Percentiles rank a stretch among this genome's conserved stretches.
These are phyloP conservation scores for Coemansia sp. DNA, from an alignment of 192 early-diverging fungal species.

Conservation along the genomic window DNA sequence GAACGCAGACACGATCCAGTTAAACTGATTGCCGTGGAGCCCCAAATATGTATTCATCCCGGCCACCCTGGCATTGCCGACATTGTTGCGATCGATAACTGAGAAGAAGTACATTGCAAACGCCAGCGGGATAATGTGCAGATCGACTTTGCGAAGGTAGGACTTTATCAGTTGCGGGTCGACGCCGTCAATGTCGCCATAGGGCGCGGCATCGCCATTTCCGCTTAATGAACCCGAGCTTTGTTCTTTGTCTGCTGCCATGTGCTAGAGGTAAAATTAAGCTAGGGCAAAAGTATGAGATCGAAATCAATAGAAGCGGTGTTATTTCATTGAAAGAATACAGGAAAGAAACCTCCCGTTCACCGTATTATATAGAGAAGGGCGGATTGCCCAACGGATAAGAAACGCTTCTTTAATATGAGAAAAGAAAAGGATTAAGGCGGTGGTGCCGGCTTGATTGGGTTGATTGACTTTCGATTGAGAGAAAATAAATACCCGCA, in stretches of 20 bases:
- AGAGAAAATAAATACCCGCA: too few species aligned
- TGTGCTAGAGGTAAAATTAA: background rate
- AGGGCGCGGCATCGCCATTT: background rate
- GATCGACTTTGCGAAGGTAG: slow-evolving; percentile 59
- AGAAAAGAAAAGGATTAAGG: background rate
- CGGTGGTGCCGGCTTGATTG: too few species aligned
- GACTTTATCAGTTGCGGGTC: slow-evolving; percentile 23
- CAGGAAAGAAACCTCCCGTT: background rate
- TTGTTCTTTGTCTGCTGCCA: slow-evolving; percentile 1
- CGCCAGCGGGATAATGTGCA: slow-evolving; percentile 59
- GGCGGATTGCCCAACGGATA: too few species aligned
- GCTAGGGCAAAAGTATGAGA: background rate
- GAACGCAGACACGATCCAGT: slow-evolving; percentile 61
- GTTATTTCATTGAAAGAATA: too few species aligned
- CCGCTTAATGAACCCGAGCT: background rate
- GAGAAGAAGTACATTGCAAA: slow-evolving; percentile 55
- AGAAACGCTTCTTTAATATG: background rate
- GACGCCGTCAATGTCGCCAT: background rate
- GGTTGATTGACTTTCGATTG: too few species aligned
- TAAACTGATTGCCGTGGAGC: slow-evolving; percentile 50
- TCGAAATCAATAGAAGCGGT: background rate
- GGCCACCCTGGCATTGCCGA: slow-evolving; percentile 54
- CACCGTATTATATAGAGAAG: background rate
- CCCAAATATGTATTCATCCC: slow-evolving; percentile 44
- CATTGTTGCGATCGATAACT: slow-evolving; percentile 54